Evolutionary conservation across 495 filamentous ascomycete genomes (phyloP).

Genomic region (Venustampulla echinocandica): DNA sequence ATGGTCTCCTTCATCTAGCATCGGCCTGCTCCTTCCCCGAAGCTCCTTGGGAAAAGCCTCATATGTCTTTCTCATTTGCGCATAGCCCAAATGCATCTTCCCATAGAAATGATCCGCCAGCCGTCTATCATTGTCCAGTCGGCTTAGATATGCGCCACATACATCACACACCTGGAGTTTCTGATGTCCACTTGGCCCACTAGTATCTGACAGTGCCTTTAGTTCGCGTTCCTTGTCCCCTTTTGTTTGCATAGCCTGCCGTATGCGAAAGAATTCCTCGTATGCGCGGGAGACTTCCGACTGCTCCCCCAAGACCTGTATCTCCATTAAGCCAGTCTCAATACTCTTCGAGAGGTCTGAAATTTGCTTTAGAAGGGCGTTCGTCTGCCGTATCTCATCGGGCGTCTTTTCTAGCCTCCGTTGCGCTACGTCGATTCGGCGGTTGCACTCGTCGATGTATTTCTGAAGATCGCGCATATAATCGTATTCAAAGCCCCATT

Average conservation of each 20-base stretch:
- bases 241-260: conserved; percentile 71
- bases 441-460: conserved; percentile 94
- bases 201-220: conserved; percentile 84
- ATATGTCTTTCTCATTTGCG: conserved; percentile 89
- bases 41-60: conserved; percentile 83
- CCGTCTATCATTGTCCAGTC: conserved; percentile 88
- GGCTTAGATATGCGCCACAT: conserved; percentile 83
- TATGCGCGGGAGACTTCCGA: conserved; percentile 72
- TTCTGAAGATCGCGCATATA: conserved; percentile 92
- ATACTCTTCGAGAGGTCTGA: conserved; percentile 71
- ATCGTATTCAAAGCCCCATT: conserved; percentile 89
- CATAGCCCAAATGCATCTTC: conserved; percentile 98
- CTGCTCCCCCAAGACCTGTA: conserved; percentile 75
- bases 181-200: conserved; percentile 87
- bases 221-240: conserved; percentile 80
- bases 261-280: conserved; percentile 77
- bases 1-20: conserved; percentile 36
- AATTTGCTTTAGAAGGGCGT: conserved; percentile 82
- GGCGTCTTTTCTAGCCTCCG: conserved; percentile 91
- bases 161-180: conserved; percentile 98
- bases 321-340: conserved; percentile 73
- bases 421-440: conserved; percentile 84
- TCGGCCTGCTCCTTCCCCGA: conserved; percentile 55
- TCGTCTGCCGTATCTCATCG: conserved; percentile 97
- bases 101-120: conserved; percentile 97